These are phyloP conservation scores for Neurospora sp. DNA, from an alignment of 495 filamentous ascomycete species.

Conservation along the genomic window DNA sequence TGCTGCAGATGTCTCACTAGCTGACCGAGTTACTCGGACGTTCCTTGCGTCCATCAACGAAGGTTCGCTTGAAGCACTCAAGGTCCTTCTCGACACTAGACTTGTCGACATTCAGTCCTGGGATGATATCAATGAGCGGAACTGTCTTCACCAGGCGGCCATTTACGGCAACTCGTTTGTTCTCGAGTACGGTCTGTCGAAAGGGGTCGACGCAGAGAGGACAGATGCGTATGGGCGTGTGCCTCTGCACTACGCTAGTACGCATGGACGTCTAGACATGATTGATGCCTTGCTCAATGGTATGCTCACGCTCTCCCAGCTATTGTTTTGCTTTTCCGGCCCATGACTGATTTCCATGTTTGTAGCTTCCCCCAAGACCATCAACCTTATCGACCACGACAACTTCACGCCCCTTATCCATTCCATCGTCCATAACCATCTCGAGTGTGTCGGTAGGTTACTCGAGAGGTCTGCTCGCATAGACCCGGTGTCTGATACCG, in stretches of 20 bases:
- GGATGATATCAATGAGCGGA: conserved; percentile 95
- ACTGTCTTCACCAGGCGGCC: conserved; percentile 88
- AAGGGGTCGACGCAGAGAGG: conserved; percentile 61
- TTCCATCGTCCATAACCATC: conserved; percentile 76
- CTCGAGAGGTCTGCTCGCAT: conserved; percentile 64
- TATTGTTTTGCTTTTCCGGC: not conserved
- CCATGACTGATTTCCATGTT: not conserved
- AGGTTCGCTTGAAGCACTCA: conserved; percentile 67
- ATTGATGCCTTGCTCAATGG: conserved; percentile 58
- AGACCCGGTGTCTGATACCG: conserved; percentile 69
- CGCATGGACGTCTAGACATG: conserved; percentile 84
- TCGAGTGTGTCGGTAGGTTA: conserved; percentile 66
- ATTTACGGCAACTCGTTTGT: conserved; percentile 78
- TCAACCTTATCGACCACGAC: conserved; percentile 84
- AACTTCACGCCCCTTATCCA: conserved; percentile 96
- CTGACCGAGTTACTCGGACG: conserved; percentile 71
- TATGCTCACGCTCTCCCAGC: conserved; percentile 13
- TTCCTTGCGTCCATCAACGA: conserved; percentile 83
- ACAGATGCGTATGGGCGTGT: conserved; percentile 90
- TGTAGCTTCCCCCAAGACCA: conserved; percentile 45
- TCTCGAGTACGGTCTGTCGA: conserved; percentile 58
- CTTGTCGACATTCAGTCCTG: conserved; percentile 78
- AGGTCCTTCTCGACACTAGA: conserved; percentile 64
- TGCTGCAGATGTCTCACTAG: conserved; percentile 29
- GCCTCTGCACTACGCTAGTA: conserved; percentile 91